Percentiles rank a stretch among this genome's conserved stretches.
These are phyloP conservation scores for Candida nanaspora DNA, from an alignment of 805 yeast species.

Conservation along the genomic window DNA sequence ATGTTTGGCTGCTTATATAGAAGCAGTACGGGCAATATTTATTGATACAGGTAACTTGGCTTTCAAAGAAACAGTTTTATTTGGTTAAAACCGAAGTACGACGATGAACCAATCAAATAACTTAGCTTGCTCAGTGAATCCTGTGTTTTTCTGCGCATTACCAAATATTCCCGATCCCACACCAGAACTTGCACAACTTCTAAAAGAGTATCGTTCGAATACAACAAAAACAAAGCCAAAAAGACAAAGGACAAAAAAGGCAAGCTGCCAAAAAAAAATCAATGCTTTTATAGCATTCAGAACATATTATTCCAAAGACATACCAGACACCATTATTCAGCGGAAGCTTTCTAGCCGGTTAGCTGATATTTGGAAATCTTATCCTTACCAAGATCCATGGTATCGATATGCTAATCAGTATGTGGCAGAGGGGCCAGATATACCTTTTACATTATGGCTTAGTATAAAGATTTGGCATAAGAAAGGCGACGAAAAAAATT, in stretches of 20 bases:
- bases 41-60: no score
- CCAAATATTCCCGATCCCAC: no score
- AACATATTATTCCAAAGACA: constrained; percentile 8
- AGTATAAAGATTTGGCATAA: not conserved
- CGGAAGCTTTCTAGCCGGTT: constrained; percentile 14
- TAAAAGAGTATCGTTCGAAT: not conserved
- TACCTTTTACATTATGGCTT: constrained; percentile 14
- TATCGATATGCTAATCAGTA: constrained; percentile 25
- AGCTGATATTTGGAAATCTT: constrained; percentile 23
- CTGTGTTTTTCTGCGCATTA: no score
- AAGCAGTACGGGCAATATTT: no score
- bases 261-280: not conserved
- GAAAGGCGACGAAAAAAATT: not conserved
- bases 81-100: no score
- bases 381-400: constrained; percentile 23
- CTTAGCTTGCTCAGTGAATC: no score
- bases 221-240: not conserved
- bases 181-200: not conserved
- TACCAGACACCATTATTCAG: constrained; percentile 6
- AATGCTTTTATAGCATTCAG: constrained; percentile 15
- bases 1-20: no score
- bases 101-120: no score
- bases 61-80: no score
- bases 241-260: constrained; percentile 1
- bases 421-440: constrained; percentile 8